A percentile compares a stretch with the other conserved stretches of the same genome.
These are phyloP conservation scores for Deakozyma indianensis DNA, from an alignment of 805 yeast genomes.

Conservation along the genomic window DNA sequence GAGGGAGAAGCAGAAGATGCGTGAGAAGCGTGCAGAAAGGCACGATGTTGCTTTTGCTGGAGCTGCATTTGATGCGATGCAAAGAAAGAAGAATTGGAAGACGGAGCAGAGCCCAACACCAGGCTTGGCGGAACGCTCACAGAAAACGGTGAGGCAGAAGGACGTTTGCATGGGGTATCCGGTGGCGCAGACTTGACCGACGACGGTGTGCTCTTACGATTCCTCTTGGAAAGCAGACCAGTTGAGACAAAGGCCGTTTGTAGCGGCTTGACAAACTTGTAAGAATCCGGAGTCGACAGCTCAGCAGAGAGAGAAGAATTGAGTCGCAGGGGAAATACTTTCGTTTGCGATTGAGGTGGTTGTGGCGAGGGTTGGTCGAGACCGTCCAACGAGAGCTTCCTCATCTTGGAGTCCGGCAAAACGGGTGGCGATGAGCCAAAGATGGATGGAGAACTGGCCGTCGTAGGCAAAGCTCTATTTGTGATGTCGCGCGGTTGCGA, in stretches of 20 bases:
- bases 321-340: constrained; percentile 4
- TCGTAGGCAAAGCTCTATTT: neutral
- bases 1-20: neutral
- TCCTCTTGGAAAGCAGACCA: constrained; percentile 54
- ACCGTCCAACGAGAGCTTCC: constrained; percentile 2
- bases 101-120: neutral
- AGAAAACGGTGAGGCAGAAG: constrained; percentile 13
- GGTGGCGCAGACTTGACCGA: constrained; percentile 30
- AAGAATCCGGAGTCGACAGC: constrained; percentile 35
- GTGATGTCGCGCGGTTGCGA: neutral
- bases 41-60: neutral
- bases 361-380: constrained; percentile 6
- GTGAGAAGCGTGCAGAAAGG: neutral
- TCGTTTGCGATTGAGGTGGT: constrained; percentile 2
- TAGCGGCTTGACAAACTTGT: constrained; percentile 64
- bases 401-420: neutral
- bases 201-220: constrained; percentile 24
- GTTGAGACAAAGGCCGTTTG: constrained; percentile 72
- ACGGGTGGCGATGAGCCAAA: neutral
- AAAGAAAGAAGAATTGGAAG: neutral
- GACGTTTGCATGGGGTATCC: constrained; percentile 49
- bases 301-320: constrained; percentile 9
- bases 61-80: constrained; percentile 1
- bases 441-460: constrained; percentile 1
- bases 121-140: constrained; percentile 4